phyloP scores from a whole-genome alignment of 805 yeast genomes.

The Nakazawaea pomicola region DNA sequence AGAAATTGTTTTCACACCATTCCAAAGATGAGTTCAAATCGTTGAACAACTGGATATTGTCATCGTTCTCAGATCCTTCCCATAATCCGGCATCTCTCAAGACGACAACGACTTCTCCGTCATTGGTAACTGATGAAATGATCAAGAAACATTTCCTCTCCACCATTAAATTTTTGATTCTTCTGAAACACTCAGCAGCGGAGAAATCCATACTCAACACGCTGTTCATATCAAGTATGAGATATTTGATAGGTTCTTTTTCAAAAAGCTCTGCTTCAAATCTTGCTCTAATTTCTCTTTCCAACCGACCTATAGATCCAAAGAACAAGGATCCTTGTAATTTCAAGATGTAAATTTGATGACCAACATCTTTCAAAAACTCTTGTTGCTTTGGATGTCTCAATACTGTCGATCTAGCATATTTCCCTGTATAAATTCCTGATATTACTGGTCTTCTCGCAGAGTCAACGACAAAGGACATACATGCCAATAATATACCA shows the following conservation, averaged over 20 bases:
- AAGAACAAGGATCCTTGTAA: conserved; percentile 87
- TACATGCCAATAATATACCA: conserved; percentile 87
- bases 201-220: conserved; percentile 85
- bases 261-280: conserved; percentile 51
- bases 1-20: conserved; percentile 93
- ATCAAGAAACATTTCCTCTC: conserved; percentile 68
- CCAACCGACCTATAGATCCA: conserved; percentile 93
- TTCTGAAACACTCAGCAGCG: conserved; percentile 92
- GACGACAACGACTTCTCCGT: conserved; percentile 62
- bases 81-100: conserved; percentile 82
- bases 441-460: conserved; percentile 77
- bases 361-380: conserved; percentile 79
- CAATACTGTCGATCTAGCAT: conserved; percentile 87
- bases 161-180: conserved; percentile 73
- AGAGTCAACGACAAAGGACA: conserved; percentile 92
- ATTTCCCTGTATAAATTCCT: conserved; percentile 79
- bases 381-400: conserved; percentile 88
- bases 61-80: conserved; percentile 40
- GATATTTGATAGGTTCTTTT: conserved; percentile 64
- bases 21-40: conserved; percentile 86
- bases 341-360: conserved; percentile 84
- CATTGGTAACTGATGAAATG: conserved; percentile 69
- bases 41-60: conserved; percentile 59
- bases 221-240: conserved; percentile 79
- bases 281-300: conserved; percentile 60